Conservation (phyloP, 345 rosid genomes). For the Aquilaria malaccensis region DNA sequence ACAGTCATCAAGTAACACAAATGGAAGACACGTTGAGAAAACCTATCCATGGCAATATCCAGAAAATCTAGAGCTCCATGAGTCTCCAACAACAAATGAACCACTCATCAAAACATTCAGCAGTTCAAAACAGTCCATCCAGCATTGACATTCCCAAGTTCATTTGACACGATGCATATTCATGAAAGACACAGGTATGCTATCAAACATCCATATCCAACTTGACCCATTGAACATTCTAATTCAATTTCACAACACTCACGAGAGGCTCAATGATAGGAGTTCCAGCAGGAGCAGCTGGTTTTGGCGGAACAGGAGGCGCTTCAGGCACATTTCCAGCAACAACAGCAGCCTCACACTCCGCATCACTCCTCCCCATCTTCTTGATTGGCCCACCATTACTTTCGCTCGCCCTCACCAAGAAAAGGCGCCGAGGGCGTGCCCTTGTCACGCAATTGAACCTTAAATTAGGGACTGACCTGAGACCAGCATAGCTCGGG, state of each 20-base stretch:
- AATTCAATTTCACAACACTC: constrained; percentile 16
- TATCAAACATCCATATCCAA: neutral
- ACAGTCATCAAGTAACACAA: too few relatives aligned
- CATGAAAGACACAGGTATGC: neutral
- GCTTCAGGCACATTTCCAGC: constrained; percentile 77
- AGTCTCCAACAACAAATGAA: too few relatives aligned
- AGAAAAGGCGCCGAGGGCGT: constrained; percentile 15
- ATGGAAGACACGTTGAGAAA: too few relatives aligned
- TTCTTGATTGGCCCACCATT: constrained; percentile 34
- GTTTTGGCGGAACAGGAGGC: constrained; percentile 75
- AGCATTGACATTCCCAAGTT: neutral
- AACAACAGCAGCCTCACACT: constrained; percentile 84
- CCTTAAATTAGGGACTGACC: constrained; percentile 13
- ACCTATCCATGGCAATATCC: too few relatives aligned
- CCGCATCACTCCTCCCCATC: constrained; percentile 57
- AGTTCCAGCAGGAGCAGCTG: constrained; percentile 75
- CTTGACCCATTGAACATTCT: too few relatives aligned
- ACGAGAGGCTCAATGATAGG: constrained; percentile 63
- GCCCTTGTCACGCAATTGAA: constrained; percentile 19
- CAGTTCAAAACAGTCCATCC: neutral
- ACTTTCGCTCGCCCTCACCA: constrained; percentile 37
- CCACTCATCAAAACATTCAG: neutral
- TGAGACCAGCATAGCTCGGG: constrained; percentile 22
- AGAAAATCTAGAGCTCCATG: too few relatives aligned
- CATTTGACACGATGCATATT: neutral